These are phyloP conservation scores for Arthroderma sp. DNA, from an alignment of 2,329 filamentous ascomycete genomes.

Conservation along the genomic window DNA sequence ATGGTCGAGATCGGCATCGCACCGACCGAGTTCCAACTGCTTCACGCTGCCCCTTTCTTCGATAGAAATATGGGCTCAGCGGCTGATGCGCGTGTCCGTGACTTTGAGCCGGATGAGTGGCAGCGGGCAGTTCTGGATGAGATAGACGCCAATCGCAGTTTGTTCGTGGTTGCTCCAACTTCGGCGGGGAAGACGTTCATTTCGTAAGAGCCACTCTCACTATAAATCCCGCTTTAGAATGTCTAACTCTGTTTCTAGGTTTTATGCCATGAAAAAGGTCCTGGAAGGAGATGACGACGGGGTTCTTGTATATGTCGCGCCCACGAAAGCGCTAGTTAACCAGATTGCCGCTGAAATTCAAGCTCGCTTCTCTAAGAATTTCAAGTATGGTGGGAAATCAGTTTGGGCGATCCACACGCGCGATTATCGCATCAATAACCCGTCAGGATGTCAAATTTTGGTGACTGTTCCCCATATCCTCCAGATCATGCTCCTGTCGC, in stretches of 20 bases:
- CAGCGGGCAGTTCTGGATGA: constrained; percentile 60
- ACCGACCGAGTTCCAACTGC: constrained; percentile 50
- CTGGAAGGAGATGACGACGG: constrained; percentile 55
- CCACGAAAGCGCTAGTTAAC: constrained; percentile 70
- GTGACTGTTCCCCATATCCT: constrained; percentile 68
- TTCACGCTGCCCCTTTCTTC: constrained; percentile 58
- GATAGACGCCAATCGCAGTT: constrained; percentile 55
- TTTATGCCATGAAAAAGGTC: constrained; percentile 70
- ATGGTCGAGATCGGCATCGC: constrained; percentile 26
- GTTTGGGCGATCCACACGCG: constrained; percentile 70
- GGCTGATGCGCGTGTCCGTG: constrained; percentile 50
- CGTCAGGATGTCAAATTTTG: constrained; percentile 57
- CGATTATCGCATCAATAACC: constrained; percentile 62
- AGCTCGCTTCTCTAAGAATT: constrained; percentile 56
- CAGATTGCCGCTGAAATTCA: constrained; percentile 71
- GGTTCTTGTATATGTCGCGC: constrained; percentile 64
- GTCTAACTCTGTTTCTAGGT: constrained; percentile 24
- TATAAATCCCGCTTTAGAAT: no score
- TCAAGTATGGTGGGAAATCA: constrained; percentile 47
- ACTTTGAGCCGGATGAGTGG: constrained; percentile 64
- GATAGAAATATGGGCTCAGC: constrained; percentile 59
- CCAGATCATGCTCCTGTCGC: constrained; percentile 61
- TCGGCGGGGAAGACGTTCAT: constrained; percentile 76
- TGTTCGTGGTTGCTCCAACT: constrained; percentile 65
- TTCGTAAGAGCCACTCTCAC: constrained; percentile 26